Percentiles rank a stretch among this genome's conserved stretches.
These are phyloP conservation scores for Trichoderma simmonsii DNA, from an alignment of 2,329 filamentous ascomycete species.

Conservation along the genomic window DNA sequence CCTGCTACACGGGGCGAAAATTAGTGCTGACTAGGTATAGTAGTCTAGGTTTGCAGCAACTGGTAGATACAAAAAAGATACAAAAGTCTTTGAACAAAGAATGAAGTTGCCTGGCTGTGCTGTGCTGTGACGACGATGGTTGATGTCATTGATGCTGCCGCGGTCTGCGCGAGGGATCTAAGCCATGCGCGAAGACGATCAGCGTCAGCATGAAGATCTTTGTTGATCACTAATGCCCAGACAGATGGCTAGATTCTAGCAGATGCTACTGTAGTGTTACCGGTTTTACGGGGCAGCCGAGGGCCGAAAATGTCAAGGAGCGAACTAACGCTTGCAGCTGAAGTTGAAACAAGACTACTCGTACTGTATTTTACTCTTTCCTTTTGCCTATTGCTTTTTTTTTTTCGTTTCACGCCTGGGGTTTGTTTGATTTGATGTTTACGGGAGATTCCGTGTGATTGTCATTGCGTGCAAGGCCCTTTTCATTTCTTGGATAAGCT, in stretches of 20 bases:
- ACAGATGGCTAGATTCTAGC: neutral
- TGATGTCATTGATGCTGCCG: neutral
- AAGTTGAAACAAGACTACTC: constrained; percentile 1
- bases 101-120: neutral
- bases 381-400: neutral
- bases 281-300: neutral
- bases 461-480: neutral
- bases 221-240: constrained; percentile 3
- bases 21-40: neutral
- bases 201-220: constrained; percentile 9
- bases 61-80: constrained; percentile 3
- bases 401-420: constrained; percentile 2
- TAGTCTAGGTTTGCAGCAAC: neutral
- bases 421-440: neutral
- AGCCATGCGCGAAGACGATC: neutral
- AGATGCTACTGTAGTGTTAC: constrained; percentile 7
- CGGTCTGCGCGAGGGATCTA: neutral
- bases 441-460: neutral
- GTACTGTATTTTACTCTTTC: neutral
- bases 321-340: constrained; percentile 2
- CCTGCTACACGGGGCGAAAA: neutral
- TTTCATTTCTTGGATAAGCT: neutral
- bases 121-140: neutral
- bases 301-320: neutral
- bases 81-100: neutral